Percentiles rank a stretch among this genome's conserved stretches.
phyloP scores from a whole-genome alignment of 1,284 basidiomycete genomes.

The Cryptococcus deneoformans region DNA sequence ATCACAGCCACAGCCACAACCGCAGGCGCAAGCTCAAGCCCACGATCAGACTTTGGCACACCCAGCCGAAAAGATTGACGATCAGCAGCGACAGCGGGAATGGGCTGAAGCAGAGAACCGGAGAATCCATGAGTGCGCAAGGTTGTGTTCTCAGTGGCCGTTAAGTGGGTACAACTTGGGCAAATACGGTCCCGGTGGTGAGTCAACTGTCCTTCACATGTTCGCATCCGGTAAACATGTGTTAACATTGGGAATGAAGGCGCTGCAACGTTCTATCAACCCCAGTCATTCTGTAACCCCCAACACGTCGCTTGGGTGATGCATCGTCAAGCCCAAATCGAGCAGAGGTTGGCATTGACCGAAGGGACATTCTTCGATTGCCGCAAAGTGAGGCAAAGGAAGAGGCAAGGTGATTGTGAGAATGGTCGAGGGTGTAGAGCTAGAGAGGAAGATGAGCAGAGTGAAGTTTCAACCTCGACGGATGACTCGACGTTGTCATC shows the following conservation, averaged over 20 bases:
- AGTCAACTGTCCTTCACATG: slow-evolving; percentile 6
- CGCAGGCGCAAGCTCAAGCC: no score
- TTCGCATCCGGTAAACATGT: no score
- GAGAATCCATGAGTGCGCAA: slow-evolving; percentile 36
- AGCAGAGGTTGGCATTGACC: slow-evolving; percentile 23
- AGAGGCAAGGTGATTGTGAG: no score
- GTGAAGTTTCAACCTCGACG: no score
- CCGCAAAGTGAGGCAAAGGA: no score
- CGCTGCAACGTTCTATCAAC: slow-evolving; percentile 57
- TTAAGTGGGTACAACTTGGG: slow-evolving; percentile 68
- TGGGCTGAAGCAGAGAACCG: slow-evolving; percentile 36
- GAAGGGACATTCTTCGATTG: slow-evolving; percentile 21
- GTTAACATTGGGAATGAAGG: slow-evolving; percentile 14
- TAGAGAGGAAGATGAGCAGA: no score
- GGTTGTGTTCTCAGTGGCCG: slow-evolving; percentile 63
- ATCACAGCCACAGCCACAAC: no score
- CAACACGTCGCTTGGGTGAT: slow-evolving; percentile 62
- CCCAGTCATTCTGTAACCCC: slow-evolving; percentile 68
- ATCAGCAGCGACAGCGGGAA: slow-evolving; percentile 9
- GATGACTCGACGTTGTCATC: no score
- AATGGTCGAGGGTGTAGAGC: no score
- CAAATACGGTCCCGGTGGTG: slow-evolving; percentile 70
- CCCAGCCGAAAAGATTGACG: no score
- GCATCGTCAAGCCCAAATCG: slow-evolving; percentile 58
- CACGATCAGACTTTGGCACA: no score